Evolutionary conservation across 2,329 filamentous ascomycete species (phyloP).

Genomic region (Fusarium haematococcum): DNA sequence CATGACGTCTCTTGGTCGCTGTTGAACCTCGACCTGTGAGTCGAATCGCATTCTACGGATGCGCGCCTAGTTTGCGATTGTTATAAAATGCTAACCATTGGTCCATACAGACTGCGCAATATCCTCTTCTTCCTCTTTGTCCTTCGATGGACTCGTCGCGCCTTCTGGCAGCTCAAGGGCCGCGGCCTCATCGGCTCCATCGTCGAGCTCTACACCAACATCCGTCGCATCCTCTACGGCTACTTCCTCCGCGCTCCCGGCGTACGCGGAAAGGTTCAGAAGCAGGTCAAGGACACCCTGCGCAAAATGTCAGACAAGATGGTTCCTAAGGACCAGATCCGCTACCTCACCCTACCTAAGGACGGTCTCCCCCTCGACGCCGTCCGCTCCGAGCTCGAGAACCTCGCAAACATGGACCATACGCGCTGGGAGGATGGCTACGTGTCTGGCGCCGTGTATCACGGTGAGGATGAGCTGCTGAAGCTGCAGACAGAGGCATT

Average conservation of each 20-base stretch:
- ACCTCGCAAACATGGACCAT: slow-evolving; percentile 87
- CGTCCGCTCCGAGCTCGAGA: slow-evolving; percentile 82
- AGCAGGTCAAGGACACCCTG: slow-evolving; percentile 84
- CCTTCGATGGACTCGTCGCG: slow-evolving; percentile 82
- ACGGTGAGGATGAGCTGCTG: slow-evolving; percentile 85
- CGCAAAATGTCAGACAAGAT: slow-evolving; percentile 87
- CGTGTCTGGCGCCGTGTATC: slow-evolving; percentile 95
- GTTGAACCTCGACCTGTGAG: slow-evolving; percentile 77
- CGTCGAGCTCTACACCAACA: slow-evolving; percentile 77
- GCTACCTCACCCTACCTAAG: slow-evolving; percentile 82
- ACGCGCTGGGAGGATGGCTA: slow-evolving; percentile 96
- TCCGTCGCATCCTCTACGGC: slow-evolving; percentile 82
- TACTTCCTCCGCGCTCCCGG: slow-evolving; percentile 88
- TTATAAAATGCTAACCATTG: background rate
- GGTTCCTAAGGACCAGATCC: slow-evolving; percentile 77
- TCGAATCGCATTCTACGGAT: slow-evolving; percentile 32
- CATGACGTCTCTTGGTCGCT: slow-evolving; percentile 68
- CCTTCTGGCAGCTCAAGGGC: slow-evolving; percentile 86
- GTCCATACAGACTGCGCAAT: slow-evolving; percentile 76
- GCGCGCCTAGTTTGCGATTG: background rate
- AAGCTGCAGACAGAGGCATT: slow-evolving; percentile 93
- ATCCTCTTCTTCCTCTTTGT: slow-evolving; percentile 91
- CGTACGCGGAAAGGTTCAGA: slow-evolving; percentile 85
- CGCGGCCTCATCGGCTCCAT: slow-evolving; percentile 86
- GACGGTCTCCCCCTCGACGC: slow-evolving; percentile 85